phyloP scores from a whole-genome alignment of 495 filamentous ascomycete genomes.

The Aspergillus sclerotioniger region DNA sequence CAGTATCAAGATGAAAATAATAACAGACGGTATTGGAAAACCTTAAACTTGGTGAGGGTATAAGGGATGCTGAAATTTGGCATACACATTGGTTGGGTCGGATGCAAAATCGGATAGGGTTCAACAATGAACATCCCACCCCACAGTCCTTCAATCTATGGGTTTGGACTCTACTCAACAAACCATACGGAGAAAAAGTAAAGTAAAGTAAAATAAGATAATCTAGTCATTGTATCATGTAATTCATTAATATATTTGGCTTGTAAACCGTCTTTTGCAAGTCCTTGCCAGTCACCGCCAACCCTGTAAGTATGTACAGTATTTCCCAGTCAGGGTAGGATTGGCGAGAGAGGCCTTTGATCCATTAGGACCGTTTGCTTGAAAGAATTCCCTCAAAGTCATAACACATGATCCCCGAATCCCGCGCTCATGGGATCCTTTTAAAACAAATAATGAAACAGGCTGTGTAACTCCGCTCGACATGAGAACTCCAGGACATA shows the following conservation, averaged over 20 bases:
- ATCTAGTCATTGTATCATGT: slow-evolving; percentile 17
- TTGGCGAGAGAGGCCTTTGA: slow-evolving; percentile 13
- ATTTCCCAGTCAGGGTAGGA: slow-evolving; percentile 7
- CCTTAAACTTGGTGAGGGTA: too few species aligned
- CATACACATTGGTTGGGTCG: too few species aligned
- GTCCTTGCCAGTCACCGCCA: not conserved
- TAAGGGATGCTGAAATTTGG: too few species aligned
- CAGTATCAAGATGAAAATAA: too few species aligned
- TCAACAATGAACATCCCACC: too few species aligned
- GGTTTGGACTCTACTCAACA: not conserved
- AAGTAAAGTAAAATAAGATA: not conserved
- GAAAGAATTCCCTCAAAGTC: slow-evolving; percentile 8
- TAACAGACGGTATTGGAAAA: too few species aligned
- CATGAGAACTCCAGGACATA: slow-evolving; percentile 11
- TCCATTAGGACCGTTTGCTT: slow-evolving; percentile 8
- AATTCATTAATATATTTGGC: slow-evolving; percentile 19
- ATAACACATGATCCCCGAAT: slow-evolving; percentile 19
- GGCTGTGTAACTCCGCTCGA: slow-evolving; percentile 22
- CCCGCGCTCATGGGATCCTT: slow-evolving; percentile 10
- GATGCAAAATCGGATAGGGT: too few species aligned
- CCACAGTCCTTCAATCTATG: too few species aligned
- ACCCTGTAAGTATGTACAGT: slow-evolving; percentile 22
- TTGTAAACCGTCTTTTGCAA: slow-evolving; percentile 1
- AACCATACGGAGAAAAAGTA: not conserved
- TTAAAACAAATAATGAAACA: slow-evolving; percentile 15